Evolutionary conservation across 2,329 filamentous ascomycete species (phyloP).

Genomic region (Apiospora kogelbergensis): DNA sequence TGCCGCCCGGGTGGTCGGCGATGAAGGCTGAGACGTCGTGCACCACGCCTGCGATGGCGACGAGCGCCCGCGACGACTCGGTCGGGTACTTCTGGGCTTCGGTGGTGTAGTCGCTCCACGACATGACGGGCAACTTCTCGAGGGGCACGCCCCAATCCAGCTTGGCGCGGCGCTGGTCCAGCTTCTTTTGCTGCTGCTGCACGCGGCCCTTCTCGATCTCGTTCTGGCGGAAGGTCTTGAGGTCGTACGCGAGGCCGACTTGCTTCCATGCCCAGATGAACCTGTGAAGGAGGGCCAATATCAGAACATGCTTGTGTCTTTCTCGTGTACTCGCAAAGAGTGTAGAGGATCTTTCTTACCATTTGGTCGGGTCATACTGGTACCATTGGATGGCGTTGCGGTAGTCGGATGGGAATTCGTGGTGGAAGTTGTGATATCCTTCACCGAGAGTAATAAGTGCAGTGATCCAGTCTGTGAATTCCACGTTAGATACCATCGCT

Average conservation of each 20-base stretch:
- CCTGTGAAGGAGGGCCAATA: neutral
- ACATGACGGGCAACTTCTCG: conserved; percentile 40
- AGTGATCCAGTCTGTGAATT: conserved; percentile 49
- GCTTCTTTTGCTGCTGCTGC: conserved; percentile 68
- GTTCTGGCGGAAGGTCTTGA: conserved; percentile 67
- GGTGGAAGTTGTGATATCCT: conserved; percentile 74
- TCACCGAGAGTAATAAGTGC: conserved; percentile 67
- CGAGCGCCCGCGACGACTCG: conserved; percentile 44
- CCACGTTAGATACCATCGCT: neutral
- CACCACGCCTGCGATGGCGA: conserved; percentile 63
- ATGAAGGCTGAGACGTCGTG: conserved; percentile 67
- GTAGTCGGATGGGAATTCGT: conserved; percentile 71
- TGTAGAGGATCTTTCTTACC: conserved; percentile 31
- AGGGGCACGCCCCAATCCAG: conserved; percentile 68
- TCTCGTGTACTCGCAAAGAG: neutral
- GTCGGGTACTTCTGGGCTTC: conserved; percentile 55
- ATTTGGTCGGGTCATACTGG: conserved; percentile 72
- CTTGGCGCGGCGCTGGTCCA: conserved; percentile 61
- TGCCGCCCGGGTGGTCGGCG: conserved; percentile 67
- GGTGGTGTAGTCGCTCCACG: conserved; percentile 65
- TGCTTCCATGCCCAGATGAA: conserved; percentile 68
- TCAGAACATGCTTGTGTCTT: neutral
- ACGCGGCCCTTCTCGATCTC: conserved; percentile 69
- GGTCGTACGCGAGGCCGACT: conserved; percentile 64
- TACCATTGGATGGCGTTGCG: conserved; percentile 69